Evolutionary conservation across 805 yeast species (phyloP).

Genomic region (Candida xyloterini): DNA sequence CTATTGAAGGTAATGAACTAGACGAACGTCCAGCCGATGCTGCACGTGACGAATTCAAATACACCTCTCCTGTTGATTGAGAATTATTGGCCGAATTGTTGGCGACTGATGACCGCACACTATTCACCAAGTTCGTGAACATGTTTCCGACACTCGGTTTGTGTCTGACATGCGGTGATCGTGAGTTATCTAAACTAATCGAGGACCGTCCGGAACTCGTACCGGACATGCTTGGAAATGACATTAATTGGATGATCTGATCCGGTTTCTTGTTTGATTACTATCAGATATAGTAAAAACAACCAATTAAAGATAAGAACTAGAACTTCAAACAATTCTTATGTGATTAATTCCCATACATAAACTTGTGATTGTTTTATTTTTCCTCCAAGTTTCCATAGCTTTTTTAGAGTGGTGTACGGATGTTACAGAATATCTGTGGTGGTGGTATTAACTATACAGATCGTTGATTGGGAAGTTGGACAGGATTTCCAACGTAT

Average conservation of each 20-base stretch:
- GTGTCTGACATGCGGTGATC: conserved; percentile 21
- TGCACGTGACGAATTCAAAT: conserved; percentile 7
- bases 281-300: neutral
- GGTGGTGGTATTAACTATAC: conserved; percentile 1
- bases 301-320: neutral
- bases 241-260: conserved; percentile 9
- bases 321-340: conserved; percentile 2
- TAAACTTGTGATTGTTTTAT: conserved; percentile 11
- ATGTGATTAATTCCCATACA: conserved; percentile 8
- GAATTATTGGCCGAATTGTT: conserved; percentile 1
- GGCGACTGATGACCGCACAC: conserved; percentile 24
- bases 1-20: conserved; percentile 14
- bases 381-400: conserved; percentile 5
- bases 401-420: conserved; percentile 9
- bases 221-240: conserved; percentile 22
- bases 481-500: conserved; percentile 36
- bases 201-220: conserved; percentile 22
- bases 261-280: neutral
- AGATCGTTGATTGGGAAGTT: conserved; percentile 16
- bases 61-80: conserved; percentile 2
- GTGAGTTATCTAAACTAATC: conserved; percentile 16
- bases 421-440: conserved; percentile 10
- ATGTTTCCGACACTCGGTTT: conserved; percentile 30
- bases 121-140: conserved; percentile 25
- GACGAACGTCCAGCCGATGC: conserved; percentile 16